A percentile compares a stretch with the other conserved stretches of the same genome.
Conservation (phyloP, 345 rosid species). For the Dovyalis caffra region DNA sequence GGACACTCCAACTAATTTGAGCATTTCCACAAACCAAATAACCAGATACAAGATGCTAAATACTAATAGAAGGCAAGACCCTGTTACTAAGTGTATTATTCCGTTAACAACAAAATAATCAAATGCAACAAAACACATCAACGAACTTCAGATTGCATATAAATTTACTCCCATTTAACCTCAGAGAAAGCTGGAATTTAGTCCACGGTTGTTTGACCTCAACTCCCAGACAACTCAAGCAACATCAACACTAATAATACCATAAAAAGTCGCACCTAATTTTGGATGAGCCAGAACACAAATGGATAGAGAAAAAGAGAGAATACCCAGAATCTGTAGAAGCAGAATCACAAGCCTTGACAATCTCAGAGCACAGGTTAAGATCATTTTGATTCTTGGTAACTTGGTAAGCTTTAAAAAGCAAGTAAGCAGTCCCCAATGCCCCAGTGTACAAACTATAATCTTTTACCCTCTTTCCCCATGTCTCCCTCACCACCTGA, state of each 20-base stretch:
- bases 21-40: background rate
- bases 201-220: background rate
- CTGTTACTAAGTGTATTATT: background rate
- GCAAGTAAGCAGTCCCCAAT: conserved; percentile 63
- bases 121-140: background rate
- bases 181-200: background rate
- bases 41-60: no score
- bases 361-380: conserved; percentile 49
- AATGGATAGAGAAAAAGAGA: background rate
- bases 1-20: background rate
- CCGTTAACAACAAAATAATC: background rate
- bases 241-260: no score
- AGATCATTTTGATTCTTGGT: conserved; percentile 51
- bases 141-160: background rate
- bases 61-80: background rate
- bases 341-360: conserved; percentile 65
- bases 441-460: conserved; percentile 55
- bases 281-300: background rate
- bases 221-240: background rate
- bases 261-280: no score
- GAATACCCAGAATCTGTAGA: conserved; percentile 49
- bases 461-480: conserved; percentile 55
- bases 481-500: conserved; percentile 60
- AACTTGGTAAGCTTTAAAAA: conserved; percentile 49
- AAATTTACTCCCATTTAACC: background rate